These are phyloP conservation scores for Exophiala sideris DNA, from an alignment of 2,329 filamentous ascomycete species.

Conservation along the genomic window DNA sequence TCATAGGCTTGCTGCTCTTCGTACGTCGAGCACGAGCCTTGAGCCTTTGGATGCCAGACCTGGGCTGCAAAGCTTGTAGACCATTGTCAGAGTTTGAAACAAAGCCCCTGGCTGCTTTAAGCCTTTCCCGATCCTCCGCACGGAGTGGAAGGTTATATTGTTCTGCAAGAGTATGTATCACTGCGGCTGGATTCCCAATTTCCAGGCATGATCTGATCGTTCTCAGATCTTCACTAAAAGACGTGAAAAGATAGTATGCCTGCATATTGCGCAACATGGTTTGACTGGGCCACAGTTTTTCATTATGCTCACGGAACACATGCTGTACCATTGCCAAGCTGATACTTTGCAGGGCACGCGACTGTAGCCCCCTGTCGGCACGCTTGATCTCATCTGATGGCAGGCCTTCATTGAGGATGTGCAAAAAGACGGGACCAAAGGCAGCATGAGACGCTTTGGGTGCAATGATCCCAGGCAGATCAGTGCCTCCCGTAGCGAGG, in stretches of 20 bases:
- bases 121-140: not conserved
- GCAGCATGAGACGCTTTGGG: not conserved
- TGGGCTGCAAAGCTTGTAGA: too few species aligned
- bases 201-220: slow-evolving; percentile 1
- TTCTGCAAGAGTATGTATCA: slow-evolving; percentile 9
- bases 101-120: not conserved
- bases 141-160: slow-evolving; percentile 11
- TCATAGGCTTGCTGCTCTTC: not conserved
- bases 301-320: too few species aligned
- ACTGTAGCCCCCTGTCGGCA: too few species aligned
- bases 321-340: too few species aligned
- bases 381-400: too few species aligned
- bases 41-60: not conserved
- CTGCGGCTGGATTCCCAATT: slow-evolving; percentile 1
- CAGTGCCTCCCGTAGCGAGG: not conserved
- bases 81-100: not conserved
- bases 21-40: not conserved
- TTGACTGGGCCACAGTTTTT: too few species aligned
- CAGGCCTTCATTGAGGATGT: not conserved
- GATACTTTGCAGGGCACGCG: not conserved
- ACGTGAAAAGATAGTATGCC: slow-evolving; percentile 16
- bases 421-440: slow-evolving; percentile 9
- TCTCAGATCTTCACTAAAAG: slow-evolving; percentile 8
- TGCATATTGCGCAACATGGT: not conserved
- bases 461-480: not conserved